Conservation (phyloP, 2,329 filamentous ascomycete species). For the Magnaporthiopsis poae region DNA sequence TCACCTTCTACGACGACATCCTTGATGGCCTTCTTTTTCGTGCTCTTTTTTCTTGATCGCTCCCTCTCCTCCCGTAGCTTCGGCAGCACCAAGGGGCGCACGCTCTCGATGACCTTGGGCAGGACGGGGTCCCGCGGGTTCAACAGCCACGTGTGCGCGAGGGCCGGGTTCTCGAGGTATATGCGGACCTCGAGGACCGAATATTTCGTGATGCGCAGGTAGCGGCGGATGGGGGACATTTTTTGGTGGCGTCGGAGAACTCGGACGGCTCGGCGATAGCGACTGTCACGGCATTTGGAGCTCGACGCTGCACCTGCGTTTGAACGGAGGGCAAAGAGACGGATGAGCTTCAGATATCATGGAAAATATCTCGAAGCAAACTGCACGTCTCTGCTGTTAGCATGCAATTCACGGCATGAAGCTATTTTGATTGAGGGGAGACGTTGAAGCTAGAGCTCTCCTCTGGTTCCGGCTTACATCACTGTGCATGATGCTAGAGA, state of each 20-base stretch:
- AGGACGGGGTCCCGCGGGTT: conserved; percentile 67
- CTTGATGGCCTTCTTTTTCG: conserved; percentile 73
- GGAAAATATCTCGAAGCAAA: neutral
- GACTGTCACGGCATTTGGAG: neutral
- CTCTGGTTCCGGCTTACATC: conserved; percentile 5
- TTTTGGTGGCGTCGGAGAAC: neutral
- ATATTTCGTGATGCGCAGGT: conserved; percentile 82
- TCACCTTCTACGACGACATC: conserved; percentile 75
- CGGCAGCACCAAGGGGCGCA: conserved; percentile 77
- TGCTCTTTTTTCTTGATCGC: conserved; percentile 49
- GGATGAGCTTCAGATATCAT: neutral
- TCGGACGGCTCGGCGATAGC: neutral
- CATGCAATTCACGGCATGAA: neutral
- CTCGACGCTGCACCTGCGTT: neutral
- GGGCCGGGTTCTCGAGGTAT: conserved; percentile 82
- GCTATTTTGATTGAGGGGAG: neutral
- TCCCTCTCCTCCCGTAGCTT: conserved; percentile 84
- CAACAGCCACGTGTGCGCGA: conserved; percentile 75
- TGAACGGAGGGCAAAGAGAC: neutral
- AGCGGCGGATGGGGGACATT: conserved; percentile 83
- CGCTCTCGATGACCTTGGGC: conserved; percentile 70
- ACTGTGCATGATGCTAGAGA: neutral
- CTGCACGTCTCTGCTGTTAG: neutral
- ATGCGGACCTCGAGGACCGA: conserved; percentile 95
- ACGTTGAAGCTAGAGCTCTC: neutral